These are phyloP conservation scores for Fusarium oligoseptatum DNA, from an alignment of 2,329 filamentous ascomycete species.

Conservation along the genomic window DNA sequence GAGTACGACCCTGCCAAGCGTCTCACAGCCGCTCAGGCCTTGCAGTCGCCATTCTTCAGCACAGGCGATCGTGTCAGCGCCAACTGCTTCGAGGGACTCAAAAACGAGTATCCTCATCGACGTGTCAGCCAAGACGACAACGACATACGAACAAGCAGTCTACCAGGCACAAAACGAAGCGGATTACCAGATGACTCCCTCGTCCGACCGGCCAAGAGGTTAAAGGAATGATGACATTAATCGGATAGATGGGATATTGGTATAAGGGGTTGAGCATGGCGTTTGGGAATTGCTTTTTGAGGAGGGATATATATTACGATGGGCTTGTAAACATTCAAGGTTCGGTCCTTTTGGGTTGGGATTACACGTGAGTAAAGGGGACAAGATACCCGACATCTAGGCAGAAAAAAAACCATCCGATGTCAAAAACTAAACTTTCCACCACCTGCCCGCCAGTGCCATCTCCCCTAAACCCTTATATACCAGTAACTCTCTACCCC, in stretches of 20 bases:
- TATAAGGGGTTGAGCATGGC: slow-evolving; percentile 22
- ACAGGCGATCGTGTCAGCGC: slow-evolving; percentile 78
- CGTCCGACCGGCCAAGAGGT: slow-evolving; percentile 71
- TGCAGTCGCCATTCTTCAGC: slow-evolving; percentile 92
- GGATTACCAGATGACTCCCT: slow-evolving; percentile 85
- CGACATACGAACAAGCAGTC: slow-evolving; percentile 89
- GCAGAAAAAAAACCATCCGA: background rate
- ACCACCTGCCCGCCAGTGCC: background rate
- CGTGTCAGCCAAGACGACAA: slow-evolving; percentile 95
- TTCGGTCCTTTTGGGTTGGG: background rate
- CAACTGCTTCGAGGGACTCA: slow-evolving; percentile 92
- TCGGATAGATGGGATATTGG: background rate
- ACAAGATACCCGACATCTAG: slow-evolving; percentile 36
- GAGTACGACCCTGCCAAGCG: slow-evolving; percentile 94
- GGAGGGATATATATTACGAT: background rate
- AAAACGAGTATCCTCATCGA: slow-evolving; percentile 89
- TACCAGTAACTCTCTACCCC: background rate
- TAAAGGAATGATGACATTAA: slow-evolving; percentile 64
- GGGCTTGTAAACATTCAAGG: background rate
- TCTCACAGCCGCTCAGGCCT: slow-evolving; percentile 86
- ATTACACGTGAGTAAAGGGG: background rate
- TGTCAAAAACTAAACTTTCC: background rate
- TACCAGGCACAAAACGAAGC: slow-evolving; percentile 92
- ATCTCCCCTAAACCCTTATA: background rate
- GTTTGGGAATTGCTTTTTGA: slow-evolving; percentile 24